Conservation (phyloP, 2,329 filamentous ascomycete species). For the Sclerotinia subarctica region DNA sequence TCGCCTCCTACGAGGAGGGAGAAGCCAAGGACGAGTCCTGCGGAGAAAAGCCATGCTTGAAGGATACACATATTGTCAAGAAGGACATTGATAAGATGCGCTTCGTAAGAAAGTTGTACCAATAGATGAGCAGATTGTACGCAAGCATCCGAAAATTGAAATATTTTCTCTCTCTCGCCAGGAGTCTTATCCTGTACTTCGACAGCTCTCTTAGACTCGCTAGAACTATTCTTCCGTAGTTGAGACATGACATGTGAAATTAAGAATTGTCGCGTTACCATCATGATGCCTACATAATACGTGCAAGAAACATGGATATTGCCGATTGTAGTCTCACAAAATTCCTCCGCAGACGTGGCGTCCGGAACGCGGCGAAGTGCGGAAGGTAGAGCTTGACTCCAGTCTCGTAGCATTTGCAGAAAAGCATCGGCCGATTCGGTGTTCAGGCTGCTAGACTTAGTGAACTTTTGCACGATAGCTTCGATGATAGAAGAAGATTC, state of each 20-base stretch:
- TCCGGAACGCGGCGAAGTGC: constrained; percentile 4
- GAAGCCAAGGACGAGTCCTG: constrained; percentile 9
- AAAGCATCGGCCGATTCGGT: constrained; percentile 7
- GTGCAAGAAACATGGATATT: constrained; percentile 13
- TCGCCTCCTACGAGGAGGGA: constrained; percentile 11
- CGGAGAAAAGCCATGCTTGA: constrained; percentile 6
- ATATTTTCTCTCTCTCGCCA: neutral
- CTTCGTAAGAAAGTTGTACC: constrained; percentile 8
- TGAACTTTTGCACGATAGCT: neutral
- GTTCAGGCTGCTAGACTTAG: constrained; percentile 1
- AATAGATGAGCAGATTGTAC: constrained; percentile 7
- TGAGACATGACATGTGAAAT: constrained; percentile 8
- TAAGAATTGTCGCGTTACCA: constrained; percentile 13
- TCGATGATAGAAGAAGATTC: constrained; percentile 13
- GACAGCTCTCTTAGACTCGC: neutral
- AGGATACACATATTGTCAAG: constrained; percentile 11
- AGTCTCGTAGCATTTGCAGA: constrained; percentile 9
- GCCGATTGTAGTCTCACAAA: constrained; percentile 2
- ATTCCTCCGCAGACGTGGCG: neutral
- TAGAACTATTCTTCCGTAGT: constrained; percentile 3
- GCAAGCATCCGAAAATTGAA: constrained; percentile 6
- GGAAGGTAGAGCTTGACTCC: constrained; percentile 10
- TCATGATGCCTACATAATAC: constrained; percentile 8
- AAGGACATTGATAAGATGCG: neutral
- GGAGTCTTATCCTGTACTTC: neutral